phyloP scores from a whole-genome alignment of 768 basidiomycete genomes.

The Phylloporus sp. region DNA sequence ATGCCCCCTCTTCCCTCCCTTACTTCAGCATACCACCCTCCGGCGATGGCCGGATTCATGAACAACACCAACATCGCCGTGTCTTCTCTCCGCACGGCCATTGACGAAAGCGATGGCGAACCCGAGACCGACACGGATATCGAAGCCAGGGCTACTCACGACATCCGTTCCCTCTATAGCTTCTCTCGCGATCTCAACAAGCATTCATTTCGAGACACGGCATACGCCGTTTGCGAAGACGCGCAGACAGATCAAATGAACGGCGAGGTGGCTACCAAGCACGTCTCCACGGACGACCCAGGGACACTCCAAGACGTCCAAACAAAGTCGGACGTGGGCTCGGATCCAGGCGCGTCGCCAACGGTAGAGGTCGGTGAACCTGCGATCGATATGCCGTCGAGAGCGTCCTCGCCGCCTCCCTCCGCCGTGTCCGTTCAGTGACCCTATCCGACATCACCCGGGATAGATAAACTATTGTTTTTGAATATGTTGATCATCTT shows the following conservation, averaged over 20 bases:
- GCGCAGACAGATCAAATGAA: constrained; percentile 16
- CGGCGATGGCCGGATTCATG: constrained; percentile 28
- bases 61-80: constrained; percentile 35
- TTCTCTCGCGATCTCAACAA: constrained; percentile 31
- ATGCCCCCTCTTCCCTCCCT: constrained; percentile 31
- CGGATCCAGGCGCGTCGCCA: constrained; percentile 20
- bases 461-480: constrained; percentile 28
- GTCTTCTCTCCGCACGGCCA: constrained; percentile 33
- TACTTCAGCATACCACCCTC: constrained; percentile 24
- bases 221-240: constrained; percentile 25
- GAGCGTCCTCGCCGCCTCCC: constrained; percentile 28
- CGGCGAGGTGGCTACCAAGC: constrained; percentile 20
- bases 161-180: constrained; percentile 31
- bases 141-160: constrained; percentile 25
- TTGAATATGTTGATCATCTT: constrained; percentile 35
- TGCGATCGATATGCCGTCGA: constrained; percentile 23
- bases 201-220: constrained; percentile 21
- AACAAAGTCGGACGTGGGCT: constrained; percentile 15
- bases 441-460: constrained; percentile 11
- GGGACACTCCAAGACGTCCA: constrained; percentile 2
- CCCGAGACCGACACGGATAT: constrained; percentile 32
- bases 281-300: constrained; percentile 12
- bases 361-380: constrained; percentile 21
- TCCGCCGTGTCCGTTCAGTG: constrained; percentile 28
- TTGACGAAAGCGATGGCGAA: constrained; percentile 34